Conservation (phyloP, 2,329 filamentous ascomycete genomes). For the Sordariomycetes sp. region DNA sequence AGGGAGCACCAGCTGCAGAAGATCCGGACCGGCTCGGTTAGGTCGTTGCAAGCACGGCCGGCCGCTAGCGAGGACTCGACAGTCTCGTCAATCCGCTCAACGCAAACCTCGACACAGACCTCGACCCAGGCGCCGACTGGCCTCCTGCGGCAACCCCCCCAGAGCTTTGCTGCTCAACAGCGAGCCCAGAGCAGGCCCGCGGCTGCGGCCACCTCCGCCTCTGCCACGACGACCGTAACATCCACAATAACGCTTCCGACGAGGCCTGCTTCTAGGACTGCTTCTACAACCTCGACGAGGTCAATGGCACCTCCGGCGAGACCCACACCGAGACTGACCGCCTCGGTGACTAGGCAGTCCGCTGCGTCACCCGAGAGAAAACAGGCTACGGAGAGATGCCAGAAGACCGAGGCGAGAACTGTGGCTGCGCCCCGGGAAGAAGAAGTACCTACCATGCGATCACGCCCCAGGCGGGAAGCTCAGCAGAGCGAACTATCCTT, state of each 20-base stretch:
- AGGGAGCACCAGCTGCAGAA: conserved; percentile 30
- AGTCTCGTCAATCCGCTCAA: neutral
- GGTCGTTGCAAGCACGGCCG: neutral
- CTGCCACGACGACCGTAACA: neutral
- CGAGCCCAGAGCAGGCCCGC: conserved; percentile 33
- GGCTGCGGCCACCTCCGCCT: neutral
- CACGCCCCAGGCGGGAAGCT: neutral
- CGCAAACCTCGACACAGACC: too few species aligned
- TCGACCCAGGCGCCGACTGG: conserved; percentile 12
- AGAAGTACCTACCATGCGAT: neutral
- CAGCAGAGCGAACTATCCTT: neutral
- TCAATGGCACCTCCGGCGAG: neutral
- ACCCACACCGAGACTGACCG: neutral
- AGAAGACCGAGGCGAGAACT: neutral
- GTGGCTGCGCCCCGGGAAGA: neutral
- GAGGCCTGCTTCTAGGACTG: neutral
- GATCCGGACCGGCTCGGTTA: neutral
- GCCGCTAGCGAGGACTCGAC: conserved; percentile 3
- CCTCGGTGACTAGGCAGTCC: neutral
- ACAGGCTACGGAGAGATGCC: neutral
- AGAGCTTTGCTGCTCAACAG: conserved; percentile 56
- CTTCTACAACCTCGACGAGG: neutral
- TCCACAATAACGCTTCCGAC: neutral
- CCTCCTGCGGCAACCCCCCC: conserved; percentile 38
- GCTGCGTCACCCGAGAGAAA: neutral